Conservation (phyloP, 75 land plant genomes). For the Pinus taeda region DNA sequence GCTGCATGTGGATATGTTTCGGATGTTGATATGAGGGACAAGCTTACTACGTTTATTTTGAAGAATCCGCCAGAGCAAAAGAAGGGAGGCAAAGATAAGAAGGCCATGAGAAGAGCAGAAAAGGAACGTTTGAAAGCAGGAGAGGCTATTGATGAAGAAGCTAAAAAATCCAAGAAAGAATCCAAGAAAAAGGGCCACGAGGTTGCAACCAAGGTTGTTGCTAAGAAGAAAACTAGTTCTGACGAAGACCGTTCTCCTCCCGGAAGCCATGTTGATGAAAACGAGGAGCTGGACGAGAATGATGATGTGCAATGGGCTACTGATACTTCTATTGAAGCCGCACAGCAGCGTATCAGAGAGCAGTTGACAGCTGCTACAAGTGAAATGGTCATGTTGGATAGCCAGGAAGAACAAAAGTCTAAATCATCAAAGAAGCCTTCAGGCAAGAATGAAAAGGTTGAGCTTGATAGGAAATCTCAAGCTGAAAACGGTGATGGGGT, state of each 20-base stretch:
- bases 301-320: constrained; percentile 95
- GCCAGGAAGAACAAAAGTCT: constrained; percentile 23
- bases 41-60: constrained; percentile 86
- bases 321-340: constrained; percentile 88
- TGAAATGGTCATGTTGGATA: constrained; percentile 89
- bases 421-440: constrained; percentile 18
- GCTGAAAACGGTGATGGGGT: constrained; percentile 12
- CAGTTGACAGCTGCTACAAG: constrained; percentile 88
- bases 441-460: constrained; percentile 15
- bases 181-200: constrained; percentile 46
- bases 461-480: neutral
- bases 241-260: constrained; percentile 88
- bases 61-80: constrained; percentile 99
- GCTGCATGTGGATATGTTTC: constrained; percentile 96
- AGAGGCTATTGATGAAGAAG: constrained; percentile 88
- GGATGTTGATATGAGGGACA: constrained; percentile 98
- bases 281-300: constrained; percentile 37
- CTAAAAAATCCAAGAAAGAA: constrained; percentile 79
- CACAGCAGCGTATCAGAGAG: constrained; percentile 74
- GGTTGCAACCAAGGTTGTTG: constrained; percentile 13
- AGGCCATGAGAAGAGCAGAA: constrained; percentile 89
- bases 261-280: constrained; percentile 69
- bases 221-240: constrained; percentile 51
- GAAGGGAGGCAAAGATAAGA: constrained; percentile 83
- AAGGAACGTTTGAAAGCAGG: constrained; percentile 97